Conservation (phyloP, 2,329 filamentous ascomycete species). For the Pseudogymnoascus sp. region DNA sequence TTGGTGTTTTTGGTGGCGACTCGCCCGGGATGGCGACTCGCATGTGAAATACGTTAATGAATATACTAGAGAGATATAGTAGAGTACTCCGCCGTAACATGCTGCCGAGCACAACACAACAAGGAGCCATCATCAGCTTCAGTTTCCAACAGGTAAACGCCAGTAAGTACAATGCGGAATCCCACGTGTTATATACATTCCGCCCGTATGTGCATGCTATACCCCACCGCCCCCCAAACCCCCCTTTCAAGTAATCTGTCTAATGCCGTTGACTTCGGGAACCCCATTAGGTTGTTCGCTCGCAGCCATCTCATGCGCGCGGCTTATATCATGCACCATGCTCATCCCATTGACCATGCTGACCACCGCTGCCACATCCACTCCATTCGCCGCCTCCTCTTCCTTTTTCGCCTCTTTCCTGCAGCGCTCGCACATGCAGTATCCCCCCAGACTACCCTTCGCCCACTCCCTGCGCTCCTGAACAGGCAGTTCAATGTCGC, state of each 20-base stretch:
- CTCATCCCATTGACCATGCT: background rate
- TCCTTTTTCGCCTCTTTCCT: slow-evolving; percentile 53
- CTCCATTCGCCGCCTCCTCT: slow-evolving; percentile 12
- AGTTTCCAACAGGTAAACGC: background rate
- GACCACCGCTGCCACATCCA: background rate
- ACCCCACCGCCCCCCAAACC: background rate
- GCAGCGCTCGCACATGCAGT: slow-evolving; percentile 80
- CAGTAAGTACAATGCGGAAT: slow-evolving; percentile 3
- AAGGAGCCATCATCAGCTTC: background rate
- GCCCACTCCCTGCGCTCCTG: slow-evolving; percentile 83
- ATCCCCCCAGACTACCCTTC: slow-evolving; percentile 74
- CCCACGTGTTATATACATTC: slow-evolving; percentile 7
- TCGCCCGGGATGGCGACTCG: too few species aligned
- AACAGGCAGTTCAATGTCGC: slow-evolving; percentile 71
- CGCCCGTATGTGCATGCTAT: background rate
- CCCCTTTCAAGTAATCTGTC: background rate
- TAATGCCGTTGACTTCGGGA: background rate
- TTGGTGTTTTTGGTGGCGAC: too few species aligned
- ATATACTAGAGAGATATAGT: background rate
- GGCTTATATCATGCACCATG: background rate
- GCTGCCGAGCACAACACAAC: background rate
- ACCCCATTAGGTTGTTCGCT: background rate
- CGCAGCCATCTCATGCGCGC: background rate
- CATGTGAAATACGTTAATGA: too few species aligned
- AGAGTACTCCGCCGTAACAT: background rate